Conservation (phyloP, 2,329 filamentous ascomycete genomes). For the Xylariaceae sp. region DNA sequence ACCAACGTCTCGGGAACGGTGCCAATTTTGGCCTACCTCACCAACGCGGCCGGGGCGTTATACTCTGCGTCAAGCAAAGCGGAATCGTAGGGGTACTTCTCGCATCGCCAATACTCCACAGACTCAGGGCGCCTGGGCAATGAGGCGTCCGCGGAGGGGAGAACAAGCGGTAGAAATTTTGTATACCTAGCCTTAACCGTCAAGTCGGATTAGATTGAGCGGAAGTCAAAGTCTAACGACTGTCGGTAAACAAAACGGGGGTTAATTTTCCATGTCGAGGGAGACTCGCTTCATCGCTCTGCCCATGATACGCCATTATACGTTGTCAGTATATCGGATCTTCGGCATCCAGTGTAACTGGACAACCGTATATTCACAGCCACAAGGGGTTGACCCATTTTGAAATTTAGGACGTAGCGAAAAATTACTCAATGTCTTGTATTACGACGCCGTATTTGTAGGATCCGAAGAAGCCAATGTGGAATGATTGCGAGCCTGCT, state of each 20-base stretch:
- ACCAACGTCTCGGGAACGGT: constrained; percentile 14
- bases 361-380: too few relatives aligned
- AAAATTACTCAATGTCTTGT: too few relatives aligned
- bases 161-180: constrained; percentile 37
- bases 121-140: constrained; percentile 16
- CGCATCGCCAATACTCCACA: constrained; percentile 21
- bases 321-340: too few relatives aligned
- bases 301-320: constrained; percentile 25
- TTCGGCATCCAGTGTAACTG: too few relatives aligned
- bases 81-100: constrained; percentile 16
- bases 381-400: too few relatives aligned
- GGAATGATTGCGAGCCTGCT: too few relatives aligned
- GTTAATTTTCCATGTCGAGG: not conserved
- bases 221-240: constrained; percentile 16
- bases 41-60: constrained; percentile 16
- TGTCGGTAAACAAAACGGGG: not conserved
- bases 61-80: constrained; percentile 13
- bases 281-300: constrained; percentile 17
- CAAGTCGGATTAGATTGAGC: constrained; percentile 13
- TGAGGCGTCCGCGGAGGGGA: constrained; percentile 24
- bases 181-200: constrained; percentile 10
- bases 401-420: too few relatives aligned
- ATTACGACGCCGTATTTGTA: too few relatives aligned
- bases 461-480: too few relatives aligned
- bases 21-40: constrained; percentile 20